phyloP scores from a whole-genome alignment of 2,329 filamentous ascomycete genomes.

The Fusarium staphyleae region DNA sequence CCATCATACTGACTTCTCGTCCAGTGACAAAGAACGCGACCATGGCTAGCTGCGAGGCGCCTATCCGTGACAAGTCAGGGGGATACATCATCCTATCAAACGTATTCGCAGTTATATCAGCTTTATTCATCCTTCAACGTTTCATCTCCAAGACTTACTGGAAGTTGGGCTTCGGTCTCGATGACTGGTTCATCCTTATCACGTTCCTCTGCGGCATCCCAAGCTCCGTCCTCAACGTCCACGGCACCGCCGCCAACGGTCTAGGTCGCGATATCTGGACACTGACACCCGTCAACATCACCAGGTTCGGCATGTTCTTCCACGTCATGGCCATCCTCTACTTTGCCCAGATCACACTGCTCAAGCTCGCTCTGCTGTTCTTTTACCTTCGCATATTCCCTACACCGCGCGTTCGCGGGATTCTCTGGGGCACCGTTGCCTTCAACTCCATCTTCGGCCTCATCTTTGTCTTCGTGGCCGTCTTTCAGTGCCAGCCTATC shows the following conservation, averaged over 20 bases:
- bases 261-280: constrained; percentile 62
- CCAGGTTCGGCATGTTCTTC: constrained; percentile 52
- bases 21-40: constrained; percentile 42
- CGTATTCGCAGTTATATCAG: constrained; percentile 46
- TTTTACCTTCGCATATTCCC: constrained; percentile 66
- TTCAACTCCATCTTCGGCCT: constrained; percentile 51
- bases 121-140: constrained; percentile 52
- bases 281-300: constrained; percentile 50
- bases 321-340: constrained; percentile 55
- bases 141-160: constrained; percentile 47
- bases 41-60: constrained; percentile 39
- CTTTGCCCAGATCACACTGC: constrained; percentile 53
- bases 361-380: constrained; percentile 60
- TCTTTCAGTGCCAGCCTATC: constrained; percentile 62
- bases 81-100: constrained; percentile 23
- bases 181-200: constrained; percentile 48
- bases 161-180: constrained; percentile 47
- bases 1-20: neutral
- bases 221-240: constrained; percentile 42
- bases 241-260: constrained; percentile 49
- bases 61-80: constrained; percentile 42
- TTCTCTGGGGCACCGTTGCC: constrained; percentile 53
- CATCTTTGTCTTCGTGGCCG: constrained; percentile 51
- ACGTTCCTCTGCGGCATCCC: constrained; percentile 42
- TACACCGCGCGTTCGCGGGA: constrained; percentile 44